These are phyloP conservation scores for Diaporthe vexans DNA, from an alignment of 2,329 filamentous ascomycete genomes.

Conservation along the genomic window DNA sequence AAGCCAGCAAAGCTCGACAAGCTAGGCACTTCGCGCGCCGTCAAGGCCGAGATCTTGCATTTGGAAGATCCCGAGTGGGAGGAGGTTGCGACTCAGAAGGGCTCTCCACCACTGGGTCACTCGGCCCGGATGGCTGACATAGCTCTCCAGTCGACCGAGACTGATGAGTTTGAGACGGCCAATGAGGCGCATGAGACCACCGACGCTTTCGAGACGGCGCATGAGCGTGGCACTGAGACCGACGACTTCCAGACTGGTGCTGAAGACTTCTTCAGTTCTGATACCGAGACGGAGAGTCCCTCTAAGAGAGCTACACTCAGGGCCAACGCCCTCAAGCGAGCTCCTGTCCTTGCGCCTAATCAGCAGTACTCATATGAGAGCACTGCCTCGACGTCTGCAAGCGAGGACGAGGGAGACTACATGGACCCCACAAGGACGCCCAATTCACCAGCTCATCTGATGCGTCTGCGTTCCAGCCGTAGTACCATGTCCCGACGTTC, in stretches of 20 bases:
- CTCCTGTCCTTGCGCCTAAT: constrained; percentile 59
- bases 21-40: constrained; percentile 81
- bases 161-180: constrained; percentile 83
- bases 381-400: constrained; percentile 88
- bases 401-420: constrained; percentile 75
- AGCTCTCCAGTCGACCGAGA: constrained; percentile 52
- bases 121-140: constrained; percentile 38
- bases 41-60: constrained; percentile 84
- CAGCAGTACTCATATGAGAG: constrained; percentile 80
- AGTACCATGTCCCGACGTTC: constrained; percentile 72
- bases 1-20: constrained; percentile 77
- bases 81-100: constrained; percentile 65
- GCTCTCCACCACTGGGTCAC: constrained; percentile 40
- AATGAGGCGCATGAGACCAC: constrained; percentile 86
- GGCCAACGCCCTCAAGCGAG: constrained; percentile 52
- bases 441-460: constrained; percentile 73
- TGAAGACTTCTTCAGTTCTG: constrained; percentile 81
- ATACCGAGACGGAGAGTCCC: constrained; percentile 86
- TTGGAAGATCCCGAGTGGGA: constrained; percentile 91
- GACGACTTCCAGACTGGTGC: constrained; percentile 96
- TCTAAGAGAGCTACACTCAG: constrained; percentile 55
- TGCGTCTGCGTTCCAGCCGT: constrained; percentile 79
- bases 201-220: constrained; percentile 76
- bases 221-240: constrained; percentile 88
- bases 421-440: constrained; percentile 72